Conservation (phyloP, 352 stramenopile species). For the Phytophthora pluvialis region DNA sequence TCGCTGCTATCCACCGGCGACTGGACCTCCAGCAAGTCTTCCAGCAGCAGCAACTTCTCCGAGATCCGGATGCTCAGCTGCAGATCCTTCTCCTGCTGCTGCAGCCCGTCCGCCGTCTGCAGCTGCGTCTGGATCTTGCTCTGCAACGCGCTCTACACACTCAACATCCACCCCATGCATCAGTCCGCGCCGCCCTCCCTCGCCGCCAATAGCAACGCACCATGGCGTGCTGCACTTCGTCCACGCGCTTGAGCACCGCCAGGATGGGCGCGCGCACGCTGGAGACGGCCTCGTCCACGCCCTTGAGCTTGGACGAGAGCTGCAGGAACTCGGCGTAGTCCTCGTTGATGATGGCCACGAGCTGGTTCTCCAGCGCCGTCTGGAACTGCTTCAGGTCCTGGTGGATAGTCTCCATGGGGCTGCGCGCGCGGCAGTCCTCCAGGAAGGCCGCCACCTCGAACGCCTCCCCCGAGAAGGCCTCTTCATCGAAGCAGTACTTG, state of each 20-base stretch:
- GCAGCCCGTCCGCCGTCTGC: slow-evolving; percentile 49
- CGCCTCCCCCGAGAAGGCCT: slow-evolving; percentile 75
- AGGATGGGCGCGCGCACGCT: slow-evolving; percentile 77
- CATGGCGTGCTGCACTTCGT: slow-evolving; percentile 69
- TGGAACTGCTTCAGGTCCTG: slow-evolving; percentile 87
- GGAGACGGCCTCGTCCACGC: slow-evolving; percentile 85
- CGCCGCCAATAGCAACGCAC: slow-evolving; percentile 35
- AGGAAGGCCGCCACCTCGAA: slow-evolving; percentile 79
- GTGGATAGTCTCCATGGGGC: slow-evolving; percentile 86
- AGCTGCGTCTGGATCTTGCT: slow-evolving; percentile 61
- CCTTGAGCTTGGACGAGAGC: slow-evolving; percentile 88
- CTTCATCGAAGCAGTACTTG: slow-evolving; percentile 86
- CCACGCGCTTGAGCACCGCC: slow-evolving; percentile 80
- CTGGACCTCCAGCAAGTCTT: slow-evolving; percentile 78
- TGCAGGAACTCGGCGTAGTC: slow-evolving; percentile 92
- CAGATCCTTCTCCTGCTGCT: slow-evolving; percentile 56
- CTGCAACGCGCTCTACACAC: slow-evolving; percentile 50
- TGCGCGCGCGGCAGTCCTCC: slow-evolving; percentile 75
- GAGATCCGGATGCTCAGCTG: slow-evolving; percentile 74
- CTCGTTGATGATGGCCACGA: slow-evolving; percentile 90
- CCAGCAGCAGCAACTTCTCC: slow-evolving; percentile 77
- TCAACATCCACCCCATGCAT: slow-evolving; percentile 7
- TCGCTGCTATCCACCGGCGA: slow-evolving; percentile 37
- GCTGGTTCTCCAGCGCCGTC: slow-evolving; percentile 87
- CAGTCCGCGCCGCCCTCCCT: not conserved